These are phyloP conservation scores for Aspergillus japonicus DNA, from an alignment of 2,329 filamentous ascomycete genomes.

Conservation along the genomic window DNA sequence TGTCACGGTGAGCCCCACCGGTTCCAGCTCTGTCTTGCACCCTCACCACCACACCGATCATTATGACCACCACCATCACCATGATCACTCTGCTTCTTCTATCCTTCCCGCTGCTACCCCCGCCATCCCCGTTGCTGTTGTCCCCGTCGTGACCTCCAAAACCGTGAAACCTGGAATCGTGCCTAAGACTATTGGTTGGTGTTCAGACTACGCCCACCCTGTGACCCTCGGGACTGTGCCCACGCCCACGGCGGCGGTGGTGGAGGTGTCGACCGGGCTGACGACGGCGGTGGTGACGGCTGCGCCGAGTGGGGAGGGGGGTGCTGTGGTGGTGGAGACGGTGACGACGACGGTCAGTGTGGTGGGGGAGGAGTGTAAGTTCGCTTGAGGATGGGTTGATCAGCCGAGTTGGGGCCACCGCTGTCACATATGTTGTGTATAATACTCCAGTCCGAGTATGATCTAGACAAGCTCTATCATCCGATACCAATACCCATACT, in stretches of 20 bases:
- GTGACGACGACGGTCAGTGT: neutral
- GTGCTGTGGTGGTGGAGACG: neutral
- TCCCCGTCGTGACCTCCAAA: conserved; percentile 10
- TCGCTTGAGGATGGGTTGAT: neutral
- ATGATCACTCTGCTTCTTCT: conserved; percentile 3
- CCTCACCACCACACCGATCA: conserved; percentile 4
- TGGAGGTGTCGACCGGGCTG: neutral
- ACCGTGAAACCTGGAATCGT: conserved; percentile 24
- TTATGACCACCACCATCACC: neutral
- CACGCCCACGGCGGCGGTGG: conserved; percentile 4
- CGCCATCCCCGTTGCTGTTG: conserved; percentile 8
- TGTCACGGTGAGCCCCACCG: conserved; percentile 26
- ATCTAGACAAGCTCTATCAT: too few species aligned
- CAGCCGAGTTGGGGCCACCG: neutral
- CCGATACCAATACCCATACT: too few species aligned
- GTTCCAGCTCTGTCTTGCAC: conserved; percentile 16
- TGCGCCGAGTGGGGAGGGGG: neutral
- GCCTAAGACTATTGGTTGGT: conserved; percentile 29
- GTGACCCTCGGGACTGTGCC: conserved; percentile 22
- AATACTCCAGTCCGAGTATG: too few species aligned
- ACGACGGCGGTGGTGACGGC: neutral
- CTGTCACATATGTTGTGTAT: too few species aligned
- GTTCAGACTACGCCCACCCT: conserved; percentile 26
- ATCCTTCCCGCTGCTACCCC: conserved; percentile 15
- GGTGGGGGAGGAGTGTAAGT: neutral